phyloP scores from a whole-genome alignment of 225 moss, liverwort and hornwort species.

The Physcomitrellopsis africana region DNA sequence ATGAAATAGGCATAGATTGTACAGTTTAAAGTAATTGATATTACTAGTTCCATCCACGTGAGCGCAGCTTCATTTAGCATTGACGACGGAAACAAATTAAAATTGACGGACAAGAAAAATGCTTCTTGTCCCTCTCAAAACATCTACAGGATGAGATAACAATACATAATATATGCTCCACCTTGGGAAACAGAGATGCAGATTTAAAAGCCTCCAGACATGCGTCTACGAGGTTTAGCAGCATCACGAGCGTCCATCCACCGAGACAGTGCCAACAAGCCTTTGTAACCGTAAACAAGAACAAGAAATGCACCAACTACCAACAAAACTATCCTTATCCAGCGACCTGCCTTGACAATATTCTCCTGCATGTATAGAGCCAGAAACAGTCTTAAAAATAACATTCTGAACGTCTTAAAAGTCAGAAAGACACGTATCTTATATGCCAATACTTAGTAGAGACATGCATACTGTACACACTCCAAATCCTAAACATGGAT shows the following conservation, averaged over 20 bases:
- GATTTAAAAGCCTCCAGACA: constrained; percentile 47
- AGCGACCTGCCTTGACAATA: constrained; percentile 38
- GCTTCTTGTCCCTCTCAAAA: constrained; percentile 3
- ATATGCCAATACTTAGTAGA: background rate
- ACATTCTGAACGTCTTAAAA: background rate
- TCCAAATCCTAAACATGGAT: background rate
- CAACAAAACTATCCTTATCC: constrained; percentile 38
- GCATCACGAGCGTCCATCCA: constrained; percentile 70
- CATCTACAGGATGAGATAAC: constrained; percentile 7
- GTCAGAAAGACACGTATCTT: too few relatives aligned
- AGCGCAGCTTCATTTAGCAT: too few relatives aligned
- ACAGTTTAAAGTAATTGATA: too few relatives aligned
- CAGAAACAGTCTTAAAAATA: constrained; percentile 19
- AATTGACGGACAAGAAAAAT: background rate
- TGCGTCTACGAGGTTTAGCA: constrained; percentile 51
- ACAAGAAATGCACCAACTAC: constrained; percentile 28
- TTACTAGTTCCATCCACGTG: too few relatives aligned
- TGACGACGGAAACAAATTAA: background rate
- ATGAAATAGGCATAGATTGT: too few relatives aligned
- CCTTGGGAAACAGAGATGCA: constrained; percentile 3
- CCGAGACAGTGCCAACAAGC: constrained; percentile 50
- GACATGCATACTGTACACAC: too few relatives aligned
- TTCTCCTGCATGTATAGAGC: constrained; percentile 39
- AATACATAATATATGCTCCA: background rate
- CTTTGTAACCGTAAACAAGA: constrained; percentile 52